Evolutionary conservation across 768 basidiomycete species (phyloP).

Genomic region (Mycena pura): DNA sequence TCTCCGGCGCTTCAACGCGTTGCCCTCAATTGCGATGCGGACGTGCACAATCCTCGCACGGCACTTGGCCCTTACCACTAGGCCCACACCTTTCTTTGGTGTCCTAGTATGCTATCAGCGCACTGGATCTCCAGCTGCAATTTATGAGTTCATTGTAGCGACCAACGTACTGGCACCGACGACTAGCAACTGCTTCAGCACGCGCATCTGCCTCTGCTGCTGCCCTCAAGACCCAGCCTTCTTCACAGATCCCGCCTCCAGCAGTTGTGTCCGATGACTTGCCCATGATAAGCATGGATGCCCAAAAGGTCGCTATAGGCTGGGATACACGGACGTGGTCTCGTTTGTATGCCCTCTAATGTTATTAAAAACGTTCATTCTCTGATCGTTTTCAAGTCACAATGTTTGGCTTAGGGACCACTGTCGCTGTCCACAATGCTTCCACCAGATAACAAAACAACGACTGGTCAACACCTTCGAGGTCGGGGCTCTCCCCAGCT

Average conservation of each 20-base stretch:
- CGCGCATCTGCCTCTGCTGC: slow-evolving; percentile 23
- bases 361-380: neutral
- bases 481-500: slow-evolving; percentile 45
- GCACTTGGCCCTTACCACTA: too few species aligned
- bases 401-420: slow-evolving; percentile 93
- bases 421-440: slow-evolving; percentile 87
- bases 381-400: slow-evolving; percentile 58
- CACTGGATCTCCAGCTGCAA: too few species aligned
- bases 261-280: slow-evolving; percentile 47
- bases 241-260: slow-evolving; percentile 5
- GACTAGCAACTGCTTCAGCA: slow-evolving; percentile 17
- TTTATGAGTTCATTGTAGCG: too few species aligned
- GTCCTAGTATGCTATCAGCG: too few species aligned
- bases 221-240: neutral
- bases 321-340: slow-evolving; percentile 80
- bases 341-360: slow-evolving; percentile 65
- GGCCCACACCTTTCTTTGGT: too few species aligned
- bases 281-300: slow-evolving; percentile 63
- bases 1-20: too few species aligned
- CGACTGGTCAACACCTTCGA: slow-evolving; percentile 87
- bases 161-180: neutral
- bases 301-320: slow-evolving; percentile 67
- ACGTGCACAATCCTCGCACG: too few species aligned
- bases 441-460: slow-evolving; percentile 89
- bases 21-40: too few species aligned